A percentile compares a stretch with the other conserved stretches of the same genome.
Conservation (phyloP, 1,284 basidiomycete genomes). For the Erythrobasidium hasegawianum region DNA sequence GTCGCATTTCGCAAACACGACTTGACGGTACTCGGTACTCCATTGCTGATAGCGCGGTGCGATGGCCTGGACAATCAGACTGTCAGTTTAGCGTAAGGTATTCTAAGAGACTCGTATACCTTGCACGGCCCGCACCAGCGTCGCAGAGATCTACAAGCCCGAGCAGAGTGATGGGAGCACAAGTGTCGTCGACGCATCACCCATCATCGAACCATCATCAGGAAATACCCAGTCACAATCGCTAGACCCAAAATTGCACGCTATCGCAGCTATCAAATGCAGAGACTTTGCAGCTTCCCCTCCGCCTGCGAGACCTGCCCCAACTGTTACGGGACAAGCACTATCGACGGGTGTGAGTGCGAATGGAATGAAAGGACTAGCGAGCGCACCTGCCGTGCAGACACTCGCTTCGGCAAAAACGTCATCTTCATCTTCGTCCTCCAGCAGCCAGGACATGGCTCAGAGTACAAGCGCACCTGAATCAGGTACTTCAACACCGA, state of each 20-base stretch:
- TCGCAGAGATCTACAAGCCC: not conserved
- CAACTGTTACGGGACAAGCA: not conserved
- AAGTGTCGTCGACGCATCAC: not conserved
- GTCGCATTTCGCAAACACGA: conserved; percentile 42
- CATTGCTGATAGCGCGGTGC: conserved; percentile 24
- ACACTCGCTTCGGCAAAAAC: not conserved
- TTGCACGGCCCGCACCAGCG: not conserved
- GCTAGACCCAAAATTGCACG: conserved; percentile 1
- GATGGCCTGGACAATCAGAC: conserved; percentile 13
- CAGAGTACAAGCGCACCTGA: not conserved
- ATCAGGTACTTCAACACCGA: not conserved
- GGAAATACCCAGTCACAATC: not conserved
- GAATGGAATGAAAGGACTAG: not conserved
- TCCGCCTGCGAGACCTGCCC: not conserved
- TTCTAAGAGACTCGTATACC: no score
- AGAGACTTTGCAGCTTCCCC: conserved; percentile 1
- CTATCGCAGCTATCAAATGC: conserved; percentile 9
- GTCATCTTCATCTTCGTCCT: conserved; percentile 9
- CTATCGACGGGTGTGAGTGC: not conserved
- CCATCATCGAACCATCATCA: not conserved
- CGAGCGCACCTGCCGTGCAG: not conserved
- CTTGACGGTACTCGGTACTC: conserved; percentile 33
- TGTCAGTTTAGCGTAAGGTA: no score
- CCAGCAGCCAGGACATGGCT: no score
- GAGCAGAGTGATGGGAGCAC: not conserved